These are phyloP conservation scores for Termitomyces sp. DNA, from an alignment of 768 basidiomycete species.

Conservation along the genomic window DNA sequence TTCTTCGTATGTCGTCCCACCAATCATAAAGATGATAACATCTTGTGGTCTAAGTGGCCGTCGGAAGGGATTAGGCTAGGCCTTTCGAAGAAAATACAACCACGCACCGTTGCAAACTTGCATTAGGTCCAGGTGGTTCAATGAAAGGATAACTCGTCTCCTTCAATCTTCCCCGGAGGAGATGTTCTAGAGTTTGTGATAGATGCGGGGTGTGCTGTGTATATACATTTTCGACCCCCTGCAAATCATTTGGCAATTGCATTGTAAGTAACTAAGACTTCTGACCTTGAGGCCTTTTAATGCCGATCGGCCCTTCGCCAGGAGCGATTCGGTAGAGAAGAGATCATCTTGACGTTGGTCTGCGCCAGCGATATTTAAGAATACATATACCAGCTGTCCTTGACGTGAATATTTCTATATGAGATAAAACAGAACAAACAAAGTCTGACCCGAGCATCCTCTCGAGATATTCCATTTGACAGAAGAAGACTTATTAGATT, in stretches of 20 bases:
- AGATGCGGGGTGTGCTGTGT: conserved; percentile 96
- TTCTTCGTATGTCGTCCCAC: conserved; percentile 95
- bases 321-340: conserved; percentile 90
- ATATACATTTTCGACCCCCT: conserved; percentile 99
- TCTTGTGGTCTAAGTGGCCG: conserved; percentile 74
- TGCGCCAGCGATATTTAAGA: conserved; percentile 88
- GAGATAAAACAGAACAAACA: conserved; percentile 3
- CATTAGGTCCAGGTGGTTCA: conserved; percentile 56
- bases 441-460: conserved; percentile 63
- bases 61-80: neutral
- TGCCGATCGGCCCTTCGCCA: conserved; percentile 91
- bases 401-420: conserved; percentile 6
- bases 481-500: conserved; percentile 69
- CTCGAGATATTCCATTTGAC: conserved; percentile 67
- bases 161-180: conserved; percentile 80
- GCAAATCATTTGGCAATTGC: neutral
- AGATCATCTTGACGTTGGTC: conserved; percentile 97
- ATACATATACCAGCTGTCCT: conserved; percentile 80
- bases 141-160: conserved; percentile 91
- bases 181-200: conserved; percentile 83
- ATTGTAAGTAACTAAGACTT: neutral
- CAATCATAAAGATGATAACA: conserved; percentile 94
- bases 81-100: neutral
- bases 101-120: conserved; percentile 63
- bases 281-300: conserved; percentile 89